These are phyloP conservation scores for Angomonas ambiguus DNA, from an alignment of 208 protist genomes.

Conservation along the genomic window DNA sequence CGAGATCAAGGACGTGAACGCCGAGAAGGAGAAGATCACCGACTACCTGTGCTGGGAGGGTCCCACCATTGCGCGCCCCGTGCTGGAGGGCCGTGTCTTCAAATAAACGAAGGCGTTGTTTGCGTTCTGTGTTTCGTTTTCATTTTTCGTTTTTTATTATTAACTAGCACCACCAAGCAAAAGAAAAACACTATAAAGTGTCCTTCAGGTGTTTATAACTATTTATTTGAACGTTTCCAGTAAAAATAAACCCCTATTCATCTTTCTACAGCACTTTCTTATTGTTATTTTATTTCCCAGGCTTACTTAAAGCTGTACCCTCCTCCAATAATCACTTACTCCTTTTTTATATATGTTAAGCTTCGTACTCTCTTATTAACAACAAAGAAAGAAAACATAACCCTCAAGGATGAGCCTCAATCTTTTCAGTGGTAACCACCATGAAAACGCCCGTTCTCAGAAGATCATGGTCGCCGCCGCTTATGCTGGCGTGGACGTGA, in stretches of 20 bases:
- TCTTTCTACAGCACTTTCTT: not conserved
- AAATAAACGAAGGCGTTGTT: slow-evolving; percentile 37
- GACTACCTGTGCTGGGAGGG: slow-evolving; percentile 85
- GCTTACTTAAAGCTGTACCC: slow-evolving; percentile 11
- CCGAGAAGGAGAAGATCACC: slow-evolving; percentile 64
- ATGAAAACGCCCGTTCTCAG: slow-evolving; percentile 37
- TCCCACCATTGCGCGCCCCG: slow-evolving; percentile 63
- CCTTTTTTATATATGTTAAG: not conserved
- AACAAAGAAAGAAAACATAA: too few species aligned
- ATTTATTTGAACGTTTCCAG: slow-evolving; percentile 17
- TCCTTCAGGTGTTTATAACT: slow-evolving; percentile 4
- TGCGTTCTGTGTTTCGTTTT: not conserved
- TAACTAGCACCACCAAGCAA: not conserved
- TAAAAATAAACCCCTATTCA: not conserved
- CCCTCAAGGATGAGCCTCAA: slow-evolving; percentile 37
- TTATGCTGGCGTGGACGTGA: slow-evolving; percentile 53
- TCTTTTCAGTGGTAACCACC: slow-evolving; percentile 21
- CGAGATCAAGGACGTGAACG: slow-evolving; percentile 64
- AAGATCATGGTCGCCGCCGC: slow-evolving; percentile 66
- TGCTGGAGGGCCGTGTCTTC: slow-evolving; percentile 73
- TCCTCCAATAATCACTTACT: slow-evolving; percentile 1
- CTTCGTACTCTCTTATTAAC: not conserved
- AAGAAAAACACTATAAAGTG: not conserved
- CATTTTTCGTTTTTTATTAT: not conserved
- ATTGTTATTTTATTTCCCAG: not conserved